Evolutionary conservation across 306 rosid species (phyloP).

Genomic region (Oxytropis ochrocephala): DNA sequence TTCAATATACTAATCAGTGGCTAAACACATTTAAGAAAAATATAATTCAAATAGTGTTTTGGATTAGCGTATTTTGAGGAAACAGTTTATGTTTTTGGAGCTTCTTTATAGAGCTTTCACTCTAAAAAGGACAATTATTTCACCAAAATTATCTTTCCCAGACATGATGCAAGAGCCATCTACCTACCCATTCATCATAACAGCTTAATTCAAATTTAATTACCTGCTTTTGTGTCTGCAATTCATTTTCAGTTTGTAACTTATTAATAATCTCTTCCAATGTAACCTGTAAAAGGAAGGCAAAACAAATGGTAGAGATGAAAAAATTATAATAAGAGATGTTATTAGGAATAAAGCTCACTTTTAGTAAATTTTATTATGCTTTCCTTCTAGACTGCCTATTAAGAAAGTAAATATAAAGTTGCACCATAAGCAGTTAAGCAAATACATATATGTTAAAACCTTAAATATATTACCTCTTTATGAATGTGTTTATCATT

Average conservation of each 20-base stretch:
- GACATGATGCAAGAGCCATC: background rate
- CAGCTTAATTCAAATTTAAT: constrained; percentile 12
- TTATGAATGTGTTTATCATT: constrained; percentile 33
- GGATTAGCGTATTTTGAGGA: background rate
- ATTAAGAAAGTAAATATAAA: constrained; percentile 4
- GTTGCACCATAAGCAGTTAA: background rate
- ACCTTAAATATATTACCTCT: constrained; percentile 32
- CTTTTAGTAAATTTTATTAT: background rate
- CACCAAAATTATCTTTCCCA: background rate
- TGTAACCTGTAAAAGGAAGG: constrained; percentile 38
- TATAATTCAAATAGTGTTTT: background rate
- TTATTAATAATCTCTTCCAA: constrained; percentile 47
- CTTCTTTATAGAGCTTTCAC: background rate
- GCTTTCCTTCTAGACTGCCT: constrained; percentile 18
- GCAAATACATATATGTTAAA: background rate
- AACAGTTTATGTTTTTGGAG: background rate
- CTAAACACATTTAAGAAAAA: constrained; percentile 15
- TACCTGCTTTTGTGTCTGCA: constrained; percentile 40
- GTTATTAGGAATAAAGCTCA: background rate
- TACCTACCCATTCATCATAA: background rate
- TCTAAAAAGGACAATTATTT: background rate
- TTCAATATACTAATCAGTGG: constrained; percentile 6
- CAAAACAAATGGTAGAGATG: background rate
- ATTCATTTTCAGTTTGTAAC: constrained; percentile 42
- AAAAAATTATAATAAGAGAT: background rate